phyloP scores from a whole-genome alignment of 495 filamentous ascomycete genomes.

The Penicillium arizonense region DNA sequence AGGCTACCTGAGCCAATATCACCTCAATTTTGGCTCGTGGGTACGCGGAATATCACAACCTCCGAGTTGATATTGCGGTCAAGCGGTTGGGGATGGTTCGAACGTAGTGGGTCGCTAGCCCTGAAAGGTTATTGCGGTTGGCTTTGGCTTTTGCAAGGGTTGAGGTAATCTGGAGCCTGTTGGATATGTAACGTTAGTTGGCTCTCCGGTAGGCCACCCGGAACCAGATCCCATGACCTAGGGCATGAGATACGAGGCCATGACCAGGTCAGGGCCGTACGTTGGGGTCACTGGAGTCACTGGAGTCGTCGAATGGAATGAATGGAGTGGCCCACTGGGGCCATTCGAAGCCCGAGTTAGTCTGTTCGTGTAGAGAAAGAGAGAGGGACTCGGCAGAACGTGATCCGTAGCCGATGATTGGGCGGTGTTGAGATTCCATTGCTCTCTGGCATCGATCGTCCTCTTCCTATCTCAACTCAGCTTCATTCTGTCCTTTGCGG shows the following conservation, averaged over 20 bases:
- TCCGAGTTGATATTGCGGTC: constrained; percentile 24
- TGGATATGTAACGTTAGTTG: too few relatives aligned
- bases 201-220: too few relatives aligned
- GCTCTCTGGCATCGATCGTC: constrained; percentile 5
- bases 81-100: constrained; percentile 23
- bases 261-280: constrained; percentile 11
- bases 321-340: too few relatives aligned
- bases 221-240: constrained; percentile 19
- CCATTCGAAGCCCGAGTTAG: too few relatives aligned
- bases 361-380: not conserved
- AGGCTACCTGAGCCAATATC: not conserved
- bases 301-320: too few relatives aligned
- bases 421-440: constrained; percentile 19
- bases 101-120: constrained; percentile 19
- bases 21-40: not conserved
- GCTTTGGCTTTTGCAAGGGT: too few relatives aligned
- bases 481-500: constrained; percentile 8
- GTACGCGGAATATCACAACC: constrained; percentile 1
- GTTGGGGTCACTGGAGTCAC: not conserved
- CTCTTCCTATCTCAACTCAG: constrained; percentile 6
- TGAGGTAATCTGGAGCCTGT: too few relatives aligned
- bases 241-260: constrained; percentile 18
- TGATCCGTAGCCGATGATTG: constrained; percentile 31
- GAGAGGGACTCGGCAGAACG: constrained; percentile 19
- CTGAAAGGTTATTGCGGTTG: not conserved